Percentiles rank a stretch among this genome's conserved stretches.
Evolutionary conservation across 441 rosid species (phyloP).

Genomic region (Arabidopsis hybrid): DNA sequence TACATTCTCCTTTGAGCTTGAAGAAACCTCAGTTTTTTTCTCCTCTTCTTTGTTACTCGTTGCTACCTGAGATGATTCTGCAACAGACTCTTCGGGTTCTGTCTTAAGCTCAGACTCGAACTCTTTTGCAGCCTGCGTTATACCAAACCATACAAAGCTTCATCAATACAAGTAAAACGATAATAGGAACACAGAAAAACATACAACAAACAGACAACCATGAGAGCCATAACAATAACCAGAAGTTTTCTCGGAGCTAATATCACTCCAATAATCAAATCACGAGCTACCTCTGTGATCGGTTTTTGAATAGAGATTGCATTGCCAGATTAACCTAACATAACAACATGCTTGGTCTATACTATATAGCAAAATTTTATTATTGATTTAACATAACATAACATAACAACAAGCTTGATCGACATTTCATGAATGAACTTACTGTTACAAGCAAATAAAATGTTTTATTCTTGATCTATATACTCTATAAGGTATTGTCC

Average conservation of each 20-base stretch:
- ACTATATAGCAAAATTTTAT: not conserved
- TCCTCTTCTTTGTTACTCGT: constrained; percentile 60
- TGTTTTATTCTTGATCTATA: not conserved
- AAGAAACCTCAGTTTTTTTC: constrained; percentile 48
- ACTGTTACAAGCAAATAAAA: constrained; percentile 7
- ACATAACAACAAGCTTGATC: not conserved
- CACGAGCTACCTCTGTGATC: not conserved
- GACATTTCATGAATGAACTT: not conserved
- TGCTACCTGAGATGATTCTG: constrained; percentile 50
- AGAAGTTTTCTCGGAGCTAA: not conserved
- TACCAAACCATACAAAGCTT: constrained; percentile 24
- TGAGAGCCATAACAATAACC: constrained; percentile 4
- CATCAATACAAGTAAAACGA: not conserved
- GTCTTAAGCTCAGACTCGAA: constrained; percentile 92
- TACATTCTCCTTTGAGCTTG: constrained; percentile 77
- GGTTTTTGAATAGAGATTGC: not conserved
- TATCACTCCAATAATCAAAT: not conserved
- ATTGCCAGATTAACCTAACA: not conserved
- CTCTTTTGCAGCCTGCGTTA: constrained; percentile 92
- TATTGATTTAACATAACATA: too few species aligned
- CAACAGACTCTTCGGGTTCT: constrained; percentile 60
- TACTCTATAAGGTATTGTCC: not conserved
- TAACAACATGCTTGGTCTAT: not conserved
- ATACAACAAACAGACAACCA: not conserved
- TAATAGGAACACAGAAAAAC: not conserved